These are phyloP conservation scores for Massariosphaeria phaeospora DNA, from an alignment of 495 filamentous ascomycete species.

Conservation along the genomic window DNA sequence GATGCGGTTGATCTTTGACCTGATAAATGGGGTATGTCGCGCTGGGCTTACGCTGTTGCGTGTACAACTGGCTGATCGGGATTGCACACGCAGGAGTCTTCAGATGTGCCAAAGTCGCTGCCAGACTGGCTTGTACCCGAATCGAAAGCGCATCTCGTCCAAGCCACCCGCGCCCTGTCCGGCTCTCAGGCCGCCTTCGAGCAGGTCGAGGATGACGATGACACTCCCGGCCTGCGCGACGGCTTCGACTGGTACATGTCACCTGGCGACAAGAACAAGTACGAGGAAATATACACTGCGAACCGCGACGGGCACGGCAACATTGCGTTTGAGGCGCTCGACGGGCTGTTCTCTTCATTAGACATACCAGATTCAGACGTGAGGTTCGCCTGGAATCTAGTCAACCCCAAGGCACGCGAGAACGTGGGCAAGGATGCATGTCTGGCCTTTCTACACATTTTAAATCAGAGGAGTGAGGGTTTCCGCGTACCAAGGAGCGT, in stretches of 20 bases:
- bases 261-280: slow-evolving; percentile 81
- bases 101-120: slow-evolving; percentile 72
- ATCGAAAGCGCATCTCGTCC: slow-evolving; percentile 92
- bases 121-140: slow-evolving; percentile 97
- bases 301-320: slow-evolving; percentile 81
- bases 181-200: slow-evolving; percentile 74
- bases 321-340: slow-evolving; percentile 72
- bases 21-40: slow-evolving; percentile 81
- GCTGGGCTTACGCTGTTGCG: background rate
- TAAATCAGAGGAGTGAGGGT: slow-evolving; percentile 91
- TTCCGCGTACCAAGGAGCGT: slow-evolving; percentile 91
- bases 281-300: slow-evolving; percentile 91
- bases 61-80: background rate
- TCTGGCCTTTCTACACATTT: slow-evolving; percentile 90
- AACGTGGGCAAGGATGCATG: slow-evolving; percentile 91
- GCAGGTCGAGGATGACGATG: slow-evolving; percentile 64
- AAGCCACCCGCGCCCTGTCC: slow-evolving; percentile 76
- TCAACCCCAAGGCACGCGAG: slow-evolving; percentile 74
- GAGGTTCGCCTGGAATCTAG: slow-evolving; percentile 90
- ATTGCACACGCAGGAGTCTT: slow-evolving; percentile 63
- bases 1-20: slow-evolving; percentile 93
- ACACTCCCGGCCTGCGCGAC: slow-evolving; percentile 78
- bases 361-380: slow-evolving; percentile 95
- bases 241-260: slow-evolving; percentile 99
- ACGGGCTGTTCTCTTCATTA: slow-evolving; percentile 80